These are phyloP conservation scores for Coniella lustricola DNA, from an alignment of 2,329 filamentous ascomycete genomes.

Conservation along the genomic window DNA sequence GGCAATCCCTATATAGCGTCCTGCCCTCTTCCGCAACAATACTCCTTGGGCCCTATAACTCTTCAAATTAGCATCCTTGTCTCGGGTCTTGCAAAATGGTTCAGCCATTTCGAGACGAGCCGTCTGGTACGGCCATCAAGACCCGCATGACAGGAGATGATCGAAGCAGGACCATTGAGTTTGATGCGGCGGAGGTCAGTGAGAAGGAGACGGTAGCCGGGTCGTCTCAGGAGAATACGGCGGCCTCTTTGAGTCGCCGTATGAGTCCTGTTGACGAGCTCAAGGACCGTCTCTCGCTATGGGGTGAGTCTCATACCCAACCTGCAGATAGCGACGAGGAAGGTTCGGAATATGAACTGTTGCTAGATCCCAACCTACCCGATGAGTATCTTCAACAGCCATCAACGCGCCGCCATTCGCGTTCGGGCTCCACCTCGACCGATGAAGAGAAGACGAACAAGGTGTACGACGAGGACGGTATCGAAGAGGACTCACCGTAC, in stretches of 20 bases:
- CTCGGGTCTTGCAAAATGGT: slow-evolving; percentile 24
- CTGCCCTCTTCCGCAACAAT: slow-evolving; percentile 8
- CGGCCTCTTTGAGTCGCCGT: slow-evolving; percentile 13
- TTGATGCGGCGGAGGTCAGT: slow-evolving; percentile 23
- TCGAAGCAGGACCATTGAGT: slow-evolving; percentile 22
- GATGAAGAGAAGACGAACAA: slow-evolving; percentile 19
- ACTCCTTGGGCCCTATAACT: neutral
- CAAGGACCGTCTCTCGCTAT: slow-evolving; percentile 32
- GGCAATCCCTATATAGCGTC: slow-evolving; percentile 21
- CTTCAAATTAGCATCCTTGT: slow-evolving; percentile 19
- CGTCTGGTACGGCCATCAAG: slow-evolving; percentile 27
- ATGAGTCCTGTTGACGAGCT: slow-evolving; percentile 25
- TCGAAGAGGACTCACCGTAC: slow-evolving; percentile 54
- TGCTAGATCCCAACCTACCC: slow-evolving; percentile 47
- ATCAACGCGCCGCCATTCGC: slow-evolving; percentile 3
- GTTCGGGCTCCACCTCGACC: slow-evolving; percentile 16
- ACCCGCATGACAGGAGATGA: slow-evolving; percentile 21
- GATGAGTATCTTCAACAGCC: slow-evolving; percentile 35
- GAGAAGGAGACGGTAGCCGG: slow-evolving; percentile 23
- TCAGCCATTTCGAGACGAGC: slow-evolving; percentile 22
- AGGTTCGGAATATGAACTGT: slow-evolving; percentile 46
- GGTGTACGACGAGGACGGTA: slow-evolving; percentile 27
- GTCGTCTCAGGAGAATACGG: slow-evolving; percentile 11
- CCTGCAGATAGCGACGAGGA: slow-evolving; percentile 35
- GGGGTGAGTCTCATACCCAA: slow-evolving; percentile 33